Conservation (phyloP, 208 protist species). For the Zelonia costaricensis region DNA sequence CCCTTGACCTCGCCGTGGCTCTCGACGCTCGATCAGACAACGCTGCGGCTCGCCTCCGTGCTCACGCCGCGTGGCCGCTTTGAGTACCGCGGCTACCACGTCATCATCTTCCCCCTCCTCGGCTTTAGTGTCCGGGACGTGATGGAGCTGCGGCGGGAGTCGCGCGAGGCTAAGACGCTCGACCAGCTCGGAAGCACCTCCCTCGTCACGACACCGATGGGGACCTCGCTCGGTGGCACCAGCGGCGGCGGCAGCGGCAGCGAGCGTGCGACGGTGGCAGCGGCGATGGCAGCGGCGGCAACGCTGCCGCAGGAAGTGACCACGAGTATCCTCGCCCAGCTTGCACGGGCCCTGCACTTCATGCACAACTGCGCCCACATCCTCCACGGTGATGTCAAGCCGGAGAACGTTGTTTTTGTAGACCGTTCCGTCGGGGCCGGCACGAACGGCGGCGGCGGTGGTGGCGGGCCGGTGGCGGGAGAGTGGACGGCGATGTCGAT, state of each 20-base stretch:
- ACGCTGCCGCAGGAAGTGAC: conserved; percentile 22
- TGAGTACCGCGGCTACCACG: conserved; percentile 54
- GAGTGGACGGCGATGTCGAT: too few relatives aligned
- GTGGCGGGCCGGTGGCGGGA: too few relatives aligned
- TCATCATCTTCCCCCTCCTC: conserved; percentile 60
- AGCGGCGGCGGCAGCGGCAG: neutral
- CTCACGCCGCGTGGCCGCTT: conserved; percentile 35
- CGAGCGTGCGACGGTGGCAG: neutral
- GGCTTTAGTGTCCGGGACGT: conserved; percentile 67
- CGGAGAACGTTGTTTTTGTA: conserved; percentile 80
- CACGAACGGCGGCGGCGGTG: neutral
- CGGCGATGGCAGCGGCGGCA: conserved; percentile 21
- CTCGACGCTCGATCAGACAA: conserved; percentile 12
- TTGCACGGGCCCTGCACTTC: conserved; percentile 74
- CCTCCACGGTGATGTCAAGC: conserved; percentile 96
- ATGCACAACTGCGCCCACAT: conserved; percentile 60
- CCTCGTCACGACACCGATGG: neutral
- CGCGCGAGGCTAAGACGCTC: conserved; percentile 6
- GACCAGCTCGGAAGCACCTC: neutral
- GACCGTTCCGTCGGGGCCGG: conserved; percentile 13
- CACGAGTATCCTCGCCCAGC: conserved; percentile 70
- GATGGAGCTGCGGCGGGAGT: conserved; percentile 35
- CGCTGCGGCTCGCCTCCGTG: conserved; percentile 8
- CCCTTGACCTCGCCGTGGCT: conserved; percentile 4
- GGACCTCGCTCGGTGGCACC: too few relatives aligned